Base-by-base conservation (phyloP, 2,329 filamentous ascomycete genomes). In the Aspergillus proliferans region DNA sequence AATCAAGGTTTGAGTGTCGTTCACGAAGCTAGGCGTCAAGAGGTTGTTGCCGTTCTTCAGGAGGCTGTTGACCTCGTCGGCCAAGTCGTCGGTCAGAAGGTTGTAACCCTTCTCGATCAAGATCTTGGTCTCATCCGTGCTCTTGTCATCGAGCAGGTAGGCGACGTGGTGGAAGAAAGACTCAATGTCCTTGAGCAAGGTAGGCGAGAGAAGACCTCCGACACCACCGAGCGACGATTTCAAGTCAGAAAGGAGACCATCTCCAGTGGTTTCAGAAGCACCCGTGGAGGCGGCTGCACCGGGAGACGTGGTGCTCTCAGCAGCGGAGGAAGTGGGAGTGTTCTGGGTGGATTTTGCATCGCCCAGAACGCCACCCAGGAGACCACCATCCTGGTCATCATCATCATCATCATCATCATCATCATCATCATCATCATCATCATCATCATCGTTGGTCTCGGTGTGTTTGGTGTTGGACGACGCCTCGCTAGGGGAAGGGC, bases 121-220 rank as follows among this genome's bases (percentile, higher is more conserved):
- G 9, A 46, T 50, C 52, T 65, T 65, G 40, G 62, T 59, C 49
- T 65, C 58, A 8, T 58, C 51, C 19, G 63, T 65, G 6, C 62
- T 64, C 50, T 60, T 57, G 41, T 64, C 63, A 45, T 66, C 63
- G 15, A 66, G 56, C 26, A 66, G 52, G 41, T 60, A 63, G n/a
- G 63, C 62, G 40, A 66, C 51, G 40, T 66, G 63, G 48, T 66
- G 57, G 56, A 66, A 62, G 53, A 66, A 66, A n/a, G 62, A 65
- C 39, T 66, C 61, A 8, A 65, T 53, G 48, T 66, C 58, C 24
- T 57, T 55, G 7, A 66, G 47, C 34, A 66, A 55, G 2, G 59
- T 64, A 4, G 63, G 62, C 6, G 58, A 58, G 7, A 66, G 51
- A 21, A 66, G 51, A 19, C 63, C 63, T 4, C 57, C 49, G 19